phyloP scores from a whole-genome alignment of 1,284 basidiomycete genomes.

The Paramarasmius palmivorus region DNA sequence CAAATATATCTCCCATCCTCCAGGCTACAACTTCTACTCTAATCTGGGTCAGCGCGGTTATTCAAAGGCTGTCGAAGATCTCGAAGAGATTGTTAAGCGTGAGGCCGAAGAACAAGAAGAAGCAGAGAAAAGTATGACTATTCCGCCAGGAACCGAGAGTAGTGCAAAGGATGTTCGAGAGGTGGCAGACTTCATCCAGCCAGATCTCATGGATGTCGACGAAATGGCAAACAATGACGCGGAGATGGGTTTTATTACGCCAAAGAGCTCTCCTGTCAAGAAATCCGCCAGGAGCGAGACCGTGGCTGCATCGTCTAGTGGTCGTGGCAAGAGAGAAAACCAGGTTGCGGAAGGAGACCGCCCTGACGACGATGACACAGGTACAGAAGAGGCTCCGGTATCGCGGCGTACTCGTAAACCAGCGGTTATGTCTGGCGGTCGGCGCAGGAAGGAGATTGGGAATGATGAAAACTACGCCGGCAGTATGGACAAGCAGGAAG shows the following conservation, averaged over 20 bases:
- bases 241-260: conserved; percentile 9
- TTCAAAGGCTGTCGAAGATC: conserved; percentile 30
- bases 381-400: too few species aligned
- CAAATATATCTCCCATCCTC: conserved; percentile 69
- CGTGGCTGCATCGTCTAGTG: background rate
- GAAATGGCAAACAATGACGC: conserved; percentile 12
- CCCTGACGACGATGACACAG: too few species aligned
- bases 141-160: conserved; percentile 23
- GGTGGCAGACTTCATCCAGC: conserved; percentile 21
- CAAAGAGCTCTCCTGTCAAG: background rate
- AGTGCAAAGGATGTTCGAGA: conserved; percentile 29
- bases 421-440: too few species aligned
- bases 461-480: too few species aligned
- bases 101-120: conserved; percentile 25
- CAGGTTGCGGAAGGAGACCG: too few species aligned
- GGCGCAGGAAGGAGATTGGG: too few species aligned
- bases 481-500: too few species aligned
- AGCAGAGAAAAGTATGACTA: conserved; percentile 14
- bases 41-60: conserved; percentile 58
- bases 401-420: too few species aligned
- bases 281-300: background rate
- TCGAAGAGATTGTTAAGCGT: conserved; percentile 27
- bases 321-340: background rate
- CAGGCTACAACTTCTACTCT: conserved; percentile 64
- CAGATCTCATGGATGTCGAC: conserved; percentile 16